Percentiles rank a stretch among this genome's conserved stretches.
phyloP scores from a whole-genome alignment of 805 yeast genomes.

The Kodamaea restingae region DNA sequence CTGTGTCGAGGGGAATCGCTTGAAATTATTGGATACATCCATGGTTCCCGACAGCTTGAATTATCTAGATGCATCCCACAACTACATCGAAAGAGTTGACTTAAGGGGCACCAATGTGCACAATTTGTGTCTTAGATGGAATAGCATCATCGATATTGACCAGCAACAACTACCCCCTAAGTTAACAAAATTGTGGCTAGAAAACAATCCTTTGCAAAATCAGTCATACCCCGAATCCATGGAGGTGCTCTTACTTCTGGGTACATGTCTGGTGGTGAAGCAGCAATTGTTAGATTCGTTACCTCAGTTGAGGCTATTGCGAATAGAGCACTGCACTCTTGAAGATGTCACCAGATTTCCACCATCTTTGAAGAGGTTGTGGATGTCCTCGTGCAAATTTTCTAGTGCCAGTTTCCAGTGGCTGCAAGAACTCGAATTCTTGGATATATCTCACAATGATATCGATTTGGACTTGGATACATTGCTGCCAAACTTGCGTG shows the following conservation, averaged over 20 bases:
- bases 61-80: slow-evolving; percentile 2
- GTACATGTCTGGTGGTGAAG: not conserved
- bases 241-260: slow-evolving; percentile 1
- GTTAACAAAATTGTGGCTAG: slow-evolving; percentile 3
- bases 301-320: slow-evolving; percentile 1
- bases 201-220: slow-evolving; percentile 1
- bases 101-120: not conserved
- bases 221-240: not conserved
- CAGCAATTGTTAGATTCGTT: slow-evolving; percentile 1
- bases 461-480: not conserved
- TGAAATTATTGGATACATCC: not conserved
- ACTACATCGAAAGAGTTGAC: not conserved
- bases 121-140: slow-evolving; percentile 3
- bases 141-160: not conserved
- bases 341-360: not conserved
- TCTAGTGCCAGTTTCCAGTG: not conserved
- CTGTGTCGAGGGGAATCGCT: slow-evolving; percentile 3
- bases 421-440: slow-evolving; percentile 1
- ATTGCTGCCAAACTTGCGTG: slow-evolving; percentile 1
- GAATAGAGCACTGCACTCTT: slow-evolving; percentile 1
- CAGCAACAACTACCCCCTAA: not conserved
- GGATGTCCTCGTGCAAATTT: slow-evolving; percentile 1
- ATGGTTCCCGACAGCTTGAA: not conserved
- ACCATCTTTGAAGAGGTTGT: not conserved
- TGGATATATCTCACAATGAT: slow-evolving; percentile 1